Evolutionary conservation across 2,329 filamentous ascomycete species (phyloP), one percentile per base, ranked within the genome.

Genomic region (Fusarium falciforme): DNA sequence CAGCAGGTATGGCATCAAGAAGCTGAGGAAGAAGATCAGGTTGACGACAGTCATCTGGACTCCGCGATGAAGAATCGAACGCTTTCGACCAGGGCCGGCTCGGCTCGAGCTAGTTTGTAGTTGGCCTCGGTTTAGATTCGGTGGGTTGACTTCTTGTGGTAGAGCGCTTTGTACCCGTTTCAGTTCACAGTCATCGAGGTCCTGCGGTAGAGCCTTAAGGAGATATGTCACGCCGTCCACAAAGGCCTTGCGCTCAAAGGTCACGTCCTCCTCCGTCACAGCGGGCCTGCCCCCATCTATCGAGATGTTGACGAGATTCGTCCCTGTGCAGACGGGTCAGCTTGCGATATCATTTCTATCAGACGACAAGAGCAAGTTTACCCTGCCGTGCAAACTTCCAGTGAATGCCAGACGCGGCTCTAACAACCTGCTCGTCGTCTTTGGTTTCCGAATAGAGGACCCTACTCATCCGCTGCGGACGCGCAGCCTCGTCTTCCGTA

Each of bases 191-290:
- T 82, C 81, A 35, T 87, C 87, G 33, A 93, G 85, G 59, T 92
- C 84, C 2, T 81, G 70, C 0, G 92, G 92, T 0, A 93, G 84
- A 9, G 88, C 91, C 69, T 87, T 87, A n/a, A 93, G 84, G 27
- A 93, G 84, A 79, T 92, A 92, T 4, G 88, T 87, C 5, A 92
- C 81, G 67, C 89, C 88, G 74, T 93, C 89, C 58, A 93, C 82
- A 79, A 92, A 93, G 11, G 92, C 85, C 71, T 90, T 89, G 29
- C 91, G 87, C 60, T 89, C 88, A 67, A 82, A 82, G 1, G 74
- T 70, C 7, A 73, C 66, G 29, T 77, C 73, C 52, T 79, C 76
- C 4, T 75, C 75, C 10, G 73, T 72, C 7, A 70, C 60, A 25
- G 77, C 76, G 3, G 78, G 69, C 42, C 78, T 73, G 25, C 72